phyloP scores from a whole-genome alignment of 257 asterid species.

The Gentiana macrophylla region DNA sequence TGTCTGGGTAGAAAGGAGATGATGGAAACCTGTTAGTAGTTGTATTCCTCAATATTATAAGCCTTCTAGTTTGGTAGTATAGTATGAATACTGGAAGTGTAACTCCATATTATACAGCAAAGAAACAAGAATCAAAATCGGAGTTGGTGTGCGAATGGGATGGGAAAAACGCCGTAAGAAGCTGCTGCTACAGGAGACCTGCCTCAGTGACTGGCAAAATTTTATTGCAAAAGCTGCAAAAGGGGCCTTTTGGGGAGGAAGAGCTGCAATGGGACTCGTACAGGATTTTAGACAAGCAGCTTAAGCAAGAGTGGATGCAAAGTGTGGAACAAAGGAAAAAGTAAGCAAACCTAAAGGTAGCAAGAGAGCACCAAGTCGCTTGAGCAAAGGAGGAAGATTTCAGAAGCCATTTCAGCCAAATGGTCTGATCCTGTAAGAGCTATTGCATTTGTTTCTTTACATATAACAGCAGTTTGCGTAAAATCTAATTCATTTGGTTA shows the following conservation, averaged over 20 bases:
- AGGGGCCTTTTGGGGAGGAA: slow-evolving; percentile 60
- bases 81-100: background rate
- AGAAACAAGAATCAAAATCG: slow-evolving; percentile 74
- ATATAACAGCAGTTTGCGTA: too few species aligned
- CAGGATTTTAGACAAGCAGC: slow-evolving; percentile 40
- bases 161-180: slow-evolving; percentile 83
- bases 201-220: slow-evolving; percentile 73
- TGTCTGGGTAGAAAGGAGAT: too few species aligned
- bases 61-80: background rate
- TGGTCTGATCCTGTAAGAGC: slow-evolving; percentile 93
- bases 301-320: slow-evolving; percentile 54
- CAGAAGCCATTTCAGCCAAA: slow-evolving; percentile 85
- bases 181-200: slow-evolving; percentile 68
- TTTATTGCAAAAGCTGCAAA: slow-evolving; percentile 63
- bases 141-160: slow-evolving; percentile 70
- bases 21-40: too few species aligned
- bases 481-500: too few species aligned
- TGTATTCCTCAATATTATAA: background rate
- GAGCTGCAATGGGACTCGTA: slow-evolving; percentile 80
- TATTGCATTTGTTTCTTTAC: background rate
- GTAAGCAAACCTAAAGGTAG: slow-evolving; percentile 44
- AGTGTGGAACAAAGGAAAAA: slow-evolving; percentile 53
- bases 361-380: slow-evolving; percentile 84
- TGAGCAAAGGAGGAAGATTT: slow-evolving; percentile 82
- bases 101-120: slow-evolving; percentile 29